Percentiles rank a stretch among this genome's conserved stretches.
Evolutionary conservation across 2,329 filamentous ascomycete species (phyloP).

Genomic region (Xylariaceae sp.): DNA sequence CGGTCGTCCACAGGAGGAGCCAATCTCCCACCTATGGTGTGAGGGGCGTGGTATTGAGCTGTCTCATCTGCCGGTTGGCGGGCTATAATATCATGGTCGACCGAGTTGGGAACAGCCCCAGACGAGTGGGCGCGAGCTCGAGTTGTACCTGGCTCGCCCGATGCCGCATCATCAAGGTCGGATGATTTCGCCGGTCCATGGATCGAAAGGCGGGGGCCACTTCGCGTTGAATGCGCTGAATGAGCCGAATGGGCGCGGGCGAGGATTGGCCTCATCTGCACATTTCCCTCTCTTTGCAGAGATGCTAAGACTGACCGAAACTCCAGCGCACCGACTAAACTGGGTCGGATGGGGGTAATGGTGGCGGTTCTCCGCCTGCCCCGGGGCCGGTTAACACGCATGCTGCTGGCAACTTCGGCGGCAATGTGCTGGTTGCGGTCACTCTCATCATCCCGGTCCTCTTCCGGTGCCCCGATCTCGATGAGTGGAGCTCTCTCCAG

Average conservation of each 20-base stretch:
- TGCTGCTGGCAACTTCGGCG: conserved; percentile 85
- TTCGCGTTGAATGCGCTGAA: conserved; percentile 3
- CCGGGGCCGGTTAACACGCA: conserved; percentile 73
- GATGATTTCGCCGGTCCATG: conserved; percentile 15
- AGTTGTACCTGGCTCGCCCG: conserved; percentile 12
- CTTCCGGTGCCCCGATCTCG: conserved; percentile 38
- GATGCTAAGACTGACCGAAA: conserved; percentile 89
- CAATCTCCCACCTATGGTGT: conserved; percentile 29
- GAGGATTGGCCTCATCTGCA: conserved; percentile 64
- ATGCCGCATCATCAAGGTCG: conserved; percentile 9
- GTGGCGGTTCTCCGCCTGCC: conserved; percentile 64
- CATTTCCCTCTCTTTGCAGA: conserved; percentile 73
- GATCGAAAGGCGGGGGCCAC: conserved; percentile 1
- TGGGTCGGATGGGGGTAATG: conserved; percentile 82
- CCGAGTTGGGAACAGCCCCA: conserved; percentile 34
- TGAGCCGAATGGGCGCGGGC: conserved; percentile 64
- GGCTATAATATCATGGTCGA: conserved; percentile 37
- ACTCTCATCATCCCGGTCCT: conserved; percentile 46
- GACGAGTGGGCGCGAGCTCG: conserved; percentile 44
- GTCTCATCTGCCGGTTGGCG: conserved; percentile 32
- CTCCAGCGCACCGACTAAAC: conserved; percentile 86
- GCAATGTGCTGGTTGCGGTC: conserved; percentile 57
- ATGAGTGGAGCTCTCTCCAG: conserved; percentile 44
- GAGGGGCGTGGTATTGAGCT: conserved; percentile 19
- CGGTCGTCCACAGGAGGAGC: conserved; percentile 24